Evolutionary conservation across 225 moss, liverwort and hornwort genomes (phyloP).

Genomic region (Polytrichum commune): DNA sequence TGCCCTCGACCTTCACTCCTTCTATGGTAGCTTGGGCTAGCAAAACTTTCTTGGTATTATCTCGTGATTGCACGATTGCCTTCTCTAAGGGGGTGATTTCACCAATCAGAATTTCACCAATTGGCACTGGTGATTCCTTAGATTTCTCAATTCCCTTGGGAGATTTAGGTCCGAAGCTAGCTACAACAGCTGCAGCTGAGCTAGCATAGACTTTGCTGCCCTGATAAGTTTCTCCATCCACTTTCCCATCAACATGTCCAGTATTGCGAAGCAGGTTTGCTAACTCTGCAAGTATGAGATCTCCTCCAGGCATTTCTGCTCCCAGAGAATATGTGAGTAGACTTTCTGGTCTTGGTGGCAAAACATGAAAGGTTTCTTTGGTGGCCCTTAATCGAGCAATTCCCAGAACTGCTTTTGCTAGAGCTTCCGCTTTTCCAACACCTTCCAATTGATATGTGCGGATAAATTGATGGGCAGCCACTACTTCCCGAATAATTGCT

Average conservation of each 20-base stretch:
- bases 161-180: conserved; percentile 55
- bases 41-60: conserved; percentile 79
- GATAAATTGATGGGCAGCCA: conserved; percentile 74
- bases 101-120: conserved; percentile 88
- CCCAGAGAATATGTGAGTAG: conserved; percentile 84
- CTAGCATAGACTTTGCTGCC: conserved; percentile 38
- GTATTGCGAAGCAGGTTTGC: conserved; percentile 68
- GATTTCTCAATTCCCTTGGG: conserved; percentile 37
- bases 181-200: conserved; percentile 47
- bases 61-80: conserved; percentile 80
- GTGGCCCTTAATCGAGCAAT: conserved; percentile 86
- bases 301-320: conserved; percentile 85
- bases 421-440: conserved; percentile 68
- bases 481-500: conserved; percentile 81
- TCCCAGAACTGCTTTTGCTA: conserved; percentile 89
- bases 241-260: conserved; percentile 33
- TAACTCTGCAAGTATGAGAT: conserved; percentile 76
- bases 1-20: conserved; percentile 93
- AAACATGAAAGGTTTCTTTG: conserved; percentile 68
- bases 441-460: conserved; percentile 74
- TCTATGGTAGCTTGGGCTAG: conserved; percentile 83
- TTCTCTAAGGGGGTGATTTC: conserved; percentile 83
- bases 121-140: conserved; percentile 57
- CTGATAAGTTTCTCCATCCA: conserved; percentile 38
- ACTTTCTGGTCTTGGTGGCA: conserved; percentile 69